A percentile compares a stretch with the other conserved stretches of the same genome.
Evolutionary conservation across 2,329 filamentous ascomycete species (phyloP).

Genomic region (Sarocladium oryzae): DNA sequence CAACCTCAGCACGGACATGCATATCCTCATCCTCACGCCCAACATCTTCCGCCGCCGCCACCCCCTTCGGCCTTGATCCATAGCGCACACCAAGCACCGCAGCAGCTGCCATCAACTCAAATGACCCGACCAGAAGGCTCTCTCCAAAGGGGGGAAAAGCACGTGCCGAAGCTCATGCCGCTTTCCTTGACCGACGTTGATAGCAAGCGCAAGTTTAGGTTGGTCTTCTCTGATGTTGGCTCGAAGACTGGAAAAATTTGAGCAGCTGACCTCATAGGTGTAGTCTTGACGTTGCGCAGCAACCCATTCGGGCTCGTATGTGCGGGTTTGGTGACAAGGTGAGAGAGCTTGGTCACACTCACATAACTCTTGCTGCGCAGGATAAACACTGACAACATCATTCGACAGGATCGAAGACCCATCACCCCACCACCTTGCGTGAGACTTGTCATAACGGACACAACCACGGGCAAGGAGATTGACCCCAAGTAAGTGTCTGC

Average conservation of each 20-base stretch:
- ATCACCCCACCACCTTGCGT: slow-evolving; percentile 96
- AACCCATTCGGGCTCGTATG: slow-evolving; percentile 91
- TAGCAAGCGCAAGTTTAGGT: neutral
- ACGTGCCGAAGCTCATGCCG: neutral
- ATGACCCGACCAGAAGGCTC: neutral
- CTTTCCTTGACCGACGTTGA: neutral
- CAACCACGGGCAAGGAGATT: slow-evolving; percentile 68
- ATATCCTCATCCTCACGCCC: neutral
- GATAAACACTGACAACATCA: slow-evolving; percentile 8
- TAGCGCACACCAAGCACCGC: neutral
- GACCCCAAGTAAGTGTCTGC: slow-evolving; percentile 64
- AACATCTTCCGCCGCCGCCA: slow-evolving; percentile 6
- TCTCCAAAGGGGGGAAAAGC: neutral
- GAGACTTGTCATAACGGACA: slow-evolving; percentile 71
- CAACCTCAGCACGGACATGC: slow-evolving; percentile 4
- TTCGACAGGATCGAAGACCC: slow-evolving; percentile 75
- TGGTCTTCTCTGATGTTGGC: slow-evolving; percentile 1
- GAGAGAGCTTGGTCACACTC: slow-evolving; percentile 18
- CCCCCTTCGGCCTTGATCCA: neutral
- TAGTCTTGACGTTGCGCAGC: slow-evolving; percentile 76
- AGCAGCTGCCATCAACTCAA: neutral
- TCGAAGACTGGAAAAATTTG: neutral
- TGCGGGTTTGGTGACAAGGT: slow-evolving; percentile 99
- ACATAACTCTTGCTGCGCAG: neutral
- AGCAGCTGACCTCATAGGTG: neutral